Conservation (phyloP, 2,329 filamentous ascomycete species). For the Alternaria ethzedia region DNA sequence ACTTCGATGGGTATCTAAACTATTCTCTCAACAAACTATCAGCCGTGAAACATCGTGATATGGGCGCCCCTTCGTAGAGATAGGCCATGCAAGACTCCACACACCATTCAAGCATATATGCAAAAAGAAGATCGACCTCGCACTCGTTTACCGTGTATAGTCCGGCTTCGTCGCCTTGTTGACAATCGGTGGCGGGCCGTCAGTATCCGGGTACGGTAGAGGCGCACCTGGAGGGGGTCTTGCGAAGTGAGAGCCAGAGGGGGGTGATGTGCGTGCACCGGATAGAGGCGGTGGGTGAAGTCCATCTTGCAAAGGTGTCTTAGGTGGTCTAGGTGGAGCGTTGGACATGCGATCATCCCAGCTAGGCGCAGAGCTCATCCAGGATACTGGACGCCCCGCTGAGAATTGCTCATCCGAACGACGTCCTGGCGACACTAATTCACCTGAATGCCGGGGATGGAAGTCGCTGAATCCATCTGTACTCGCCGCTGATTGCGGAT, state of each 20-base stretch:
- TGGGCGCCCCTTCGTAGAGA: not conserved
- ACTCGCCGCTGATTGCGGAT: slow-evolving; percentile 53
- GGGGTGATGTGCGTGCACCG: slow-evolving; percentile 34
- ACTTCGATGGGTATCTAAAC: slow-evolving; percentile 24
- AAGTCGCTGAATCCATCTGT: slow-evolving; percentile 48
- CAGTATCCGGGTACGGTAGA: slow-evolving; percentile 80
- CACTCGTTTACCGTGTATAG: slow-evolving; percentile 45
- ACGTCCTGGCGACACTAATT: slow-evolving; percentile 65
- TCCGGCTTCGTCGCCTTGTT: slow-evolving; percentile 88
- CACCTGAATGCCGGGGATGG: slow-evolving; percentile 57
- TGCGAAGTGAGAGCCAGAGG: slow-evolving; percentile 29
- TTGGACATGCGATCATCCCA: slow-evolving; percentile 29
- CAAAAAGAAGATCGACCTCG: not conserved
- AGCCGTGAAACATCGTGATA: not conserved
- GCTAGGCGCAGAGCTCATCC: slow-evolving; percentile 37
- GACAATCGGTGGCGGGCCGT: slow-evolving; percentile 81
- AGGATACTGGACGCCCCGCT: slow-evolving; percentile 25
- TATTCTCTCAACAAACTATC: slow-evolving; percentile 6
- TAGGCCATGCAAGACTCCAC: not conserved
- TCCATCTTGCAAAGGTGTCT: slow-evolving; percentile 47
- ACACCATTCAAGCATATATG: not conserved
- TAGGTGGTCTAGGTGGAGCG: slow-evolving; percentile 49
- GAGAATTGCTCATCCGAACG: slow-evolving; percentile 42
- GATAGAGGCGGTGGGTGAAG: slow-evolving; percentile 19
- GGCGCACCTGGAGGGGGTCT: slow-evolving; percentile 45